phyloP scores from a whole-genome alignment of 176 grass and related monocot genomes.

The Ensete ventricosum region DNA sequence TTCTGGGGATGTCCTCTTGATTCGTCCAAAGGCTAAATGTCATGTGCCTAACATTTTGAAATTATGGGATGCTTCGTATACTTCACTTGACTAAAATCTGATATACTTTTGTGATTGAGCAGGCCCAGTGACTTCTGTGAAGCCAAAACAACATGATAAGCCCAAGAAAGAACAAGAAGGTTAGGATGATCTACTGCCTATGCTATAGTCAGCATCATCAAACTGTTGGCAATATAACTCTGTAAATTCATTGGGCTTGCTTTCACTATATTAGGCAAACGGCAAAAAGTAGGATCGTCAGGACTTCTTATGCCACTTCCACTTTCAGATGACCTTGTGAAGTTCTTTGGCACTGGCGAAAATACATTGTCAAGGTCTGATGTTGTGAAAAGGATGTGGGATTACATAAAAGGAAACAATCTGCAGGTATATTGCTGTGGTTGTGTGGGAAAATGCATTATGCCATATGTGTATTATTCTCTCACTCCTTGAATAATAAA shows the following conservation, averaged over 20 bases:
- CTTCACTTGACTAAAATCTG: neutral
- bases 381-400: conserved; percentile 88
- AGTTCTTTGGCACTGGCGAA: conserved; percentile 93
- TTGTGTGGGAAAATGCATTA: neutral
- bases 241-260: conserved; percentile 16
- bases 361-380: conserved; percentile 69
- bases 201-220: conserved; percentile 5
- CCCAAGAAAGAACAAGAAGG: conserved; percentile 93
- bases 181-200: conserved; percentile 21
- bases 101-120: conserved; percentile 23
- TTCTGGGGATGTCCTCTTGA: neutral
- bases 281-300: conserved; percentile 57
- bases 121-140: conserved; percentile 41
- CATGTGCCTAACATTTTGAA: neutral
- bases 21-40: neutral
- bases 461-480: too few relatives aligned
- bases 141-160: conserved; percentile 44
- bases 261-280: conserved; percentile 42
- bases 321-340: conserved; percentile 76
- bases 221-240: conserved; percentile 16
- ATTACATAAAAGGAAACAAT: conserved; percentile 86
- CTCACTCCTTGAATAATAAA: too few relatives aligned
- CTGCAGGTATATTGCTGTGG: conserved; percentile 49
- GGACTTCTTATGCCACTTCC: conserved; percentile 69
- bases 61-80: neutral